Evolutionary conservation across 495 filamentous ascomycete species (phyloP).

Genomic region (Gamarada debralockiae): DNA sequence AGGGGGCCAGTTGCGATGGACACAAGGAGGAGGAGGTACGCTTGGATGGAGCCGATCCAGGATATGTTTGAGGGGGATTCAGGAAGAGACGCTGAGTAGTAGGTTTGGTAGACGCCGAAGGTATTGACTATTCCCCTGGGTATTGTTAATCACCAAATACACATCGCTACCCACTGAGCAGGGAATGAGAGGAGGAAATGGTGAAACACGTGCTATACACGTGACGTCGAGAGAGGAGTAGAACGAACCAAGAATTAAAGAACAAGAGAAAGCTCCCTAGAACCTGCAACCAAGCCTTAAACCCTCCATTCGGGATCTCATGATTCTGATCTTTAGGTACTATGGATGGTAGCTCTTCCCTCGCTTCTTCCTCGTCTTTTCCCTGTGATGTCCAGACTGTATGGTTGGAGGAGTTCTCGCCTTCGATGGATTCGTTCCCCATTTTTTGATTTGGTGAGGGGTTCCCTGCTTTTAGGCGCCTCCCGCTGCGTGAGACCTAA

Average conservation of each 20-base stretch:
- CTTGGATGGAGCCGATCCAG: constrained; percentile 73
- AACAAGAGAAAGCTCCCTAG: constrained; percentile 51
- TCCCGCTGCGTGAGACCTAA: no score
- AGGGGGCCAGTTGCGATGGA: constrained; percentile 60
- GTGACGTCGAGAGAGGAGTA: background rate
- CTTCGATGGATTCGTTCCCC: no score
- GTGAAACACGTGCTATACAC: background rate
- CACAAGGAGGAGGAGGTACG: constrained; percentile 72
- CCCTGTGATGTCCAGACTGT: no score
- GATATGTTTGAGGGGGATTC: constrained; percentile 63
- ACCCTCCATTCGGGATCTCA: background rate
- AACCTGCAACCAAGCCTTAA: constrained; percentile 48
- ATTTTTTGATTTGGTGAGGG: no score
- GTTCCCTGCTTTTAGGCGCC: no score
- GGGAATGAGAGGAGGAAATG: no score
- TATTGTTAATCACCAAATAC: no score
- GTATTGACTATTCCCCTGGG: constrained; percentile 71
- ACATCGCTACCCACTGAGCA: no score
- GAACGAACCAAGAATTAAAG: constrained; percentile 55
- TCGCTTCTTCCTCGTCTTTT: no score
- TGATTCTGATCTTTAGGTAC: background rate
- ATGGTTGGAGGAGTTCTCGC: no score
- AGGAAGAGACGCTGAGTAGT: constrained; percentile 49
- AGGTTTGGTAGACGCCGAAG: constrained; percentile 70
- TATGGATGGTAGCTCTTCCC: no score